Evolutionary conservation across 2,329 filamentous ascomycete species (phyloP).

Genomic region (Aspergillus spinulosporus): DNA sequence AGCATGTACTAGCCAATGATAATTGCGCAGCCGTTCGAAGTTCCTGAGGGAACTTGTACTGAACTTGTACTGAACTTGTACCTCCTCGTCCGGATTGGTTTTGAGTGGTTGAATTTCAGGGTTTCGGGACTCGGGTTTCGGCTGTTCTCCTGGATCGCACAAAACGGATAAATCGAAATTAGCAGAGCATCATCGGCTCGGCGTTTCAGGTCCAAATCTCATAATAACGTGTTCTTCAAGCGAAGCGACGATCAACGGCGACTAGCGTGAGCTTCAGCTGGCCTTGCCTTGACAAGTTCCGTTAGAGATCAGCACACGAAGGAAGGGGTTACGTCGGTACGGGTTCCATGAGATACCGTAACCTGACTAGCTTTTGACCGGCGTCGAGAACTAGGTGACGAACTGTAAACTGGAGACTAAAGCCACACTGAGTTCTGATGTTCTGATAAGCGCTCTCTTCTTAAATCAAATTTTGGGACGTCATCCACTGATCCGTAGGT

Average conservation of each 20-base stretch:
- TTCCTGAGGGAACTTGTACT: no score
- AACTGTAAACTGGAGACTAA: background rate
- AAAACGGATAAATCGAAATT: background rate
- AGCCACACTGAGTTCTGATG: no score
- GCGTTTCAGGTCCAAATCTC: background rate
- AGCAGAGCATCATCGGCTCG: background rate
- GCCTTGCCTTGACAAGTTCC: background rate
- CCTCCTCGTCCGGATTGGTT: no score
- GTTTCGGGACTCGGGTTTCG: background rate
- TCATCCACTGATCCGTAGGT: background rate
- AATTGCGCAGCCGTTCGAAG: no score
- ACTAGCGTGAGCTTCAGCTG: background rate
- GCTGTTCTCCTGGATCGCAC: background rate
- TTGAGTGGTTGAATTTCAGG: no score
- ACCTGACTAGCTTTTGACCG: background rate
- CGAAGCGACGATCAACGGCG: background rate
- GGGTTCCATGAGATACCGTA: background rate
- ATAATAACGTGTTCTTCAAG: background rate
- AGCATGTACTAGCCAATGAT: no score
- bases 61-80: no score
- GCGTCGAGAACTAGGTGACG: background rate
- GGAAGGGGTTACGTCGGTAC: background rate
- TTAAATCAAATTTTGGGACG: background rate
- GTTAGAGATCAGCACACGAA: background rate
- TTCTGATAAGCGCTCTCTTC: background rate